Conservation (phyloP, 2,329 filamentous ascomycete species). For the Talaromyces sp. region DNA sequence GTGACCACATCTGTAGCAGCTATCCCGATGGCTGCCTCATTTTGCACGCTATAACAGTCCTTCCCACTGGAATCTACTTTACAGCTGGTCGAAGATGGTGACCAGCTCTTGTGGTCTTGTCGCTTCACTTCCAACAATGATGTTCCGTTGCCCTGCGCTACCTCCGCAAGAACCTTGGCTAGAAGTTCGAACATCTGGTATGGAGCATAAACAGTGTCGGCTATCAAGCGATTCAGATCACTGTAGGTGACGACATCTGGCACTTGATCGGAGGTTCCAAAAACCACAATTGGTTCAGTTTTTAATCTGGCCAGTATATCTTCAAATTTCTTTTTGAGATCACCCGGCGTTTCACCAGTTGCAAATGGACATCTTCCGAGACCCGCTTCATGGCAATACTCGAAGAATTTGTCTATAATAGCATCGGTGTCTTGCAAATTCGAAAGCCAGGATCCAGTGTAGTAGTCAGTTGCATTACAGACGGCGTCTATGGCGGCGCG, state of each 20-base stretch:
- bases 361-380: slow-evolving; percentile 17
- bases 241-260: slow-evolving; percentile 14
- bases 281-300: slow-evolving; percentile 12
- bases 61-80: background rate
- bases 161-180: slow-evolving; percentile 10
- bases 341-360: background rate
- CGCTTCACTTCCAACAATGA: background rate
- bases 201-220: slow-evolving; percentile 8
- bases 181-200: background rate
- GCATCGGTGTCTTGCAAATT: slow-evolving; percentile 17
- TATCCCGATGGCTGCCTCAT: slow-evolving; percentile 1
- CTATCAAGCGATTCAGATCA: slow-evolving; percentile 9
- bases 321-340: slow-evolving; percentile 16
- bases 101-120: background rate
- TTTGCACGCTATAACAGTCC: background rate
- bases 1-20: slow-evolving; percentile 1
- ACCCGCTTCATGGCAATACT: slow-evolving; percentile 20
- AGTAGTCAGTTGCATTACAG: slow-evolving; percentile 13
- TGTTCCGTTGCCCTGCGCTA: background rate
- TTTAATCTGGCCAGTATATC: slow-evolving; percentile 14
- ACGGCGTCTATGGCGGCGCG: slow-evolving; percentile 48
- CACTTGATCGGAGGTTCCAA: slow-evolving; percentile 5
- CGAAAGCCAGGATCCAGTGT: slow-evolving; percentile 4
- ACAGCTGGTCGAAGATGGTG: background rate
- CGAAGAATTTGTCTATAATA: slow-evolving; percentile 19